Conservation (phyloP, 352 stramenopile species). For the Phytophthora pisi region DNA sequence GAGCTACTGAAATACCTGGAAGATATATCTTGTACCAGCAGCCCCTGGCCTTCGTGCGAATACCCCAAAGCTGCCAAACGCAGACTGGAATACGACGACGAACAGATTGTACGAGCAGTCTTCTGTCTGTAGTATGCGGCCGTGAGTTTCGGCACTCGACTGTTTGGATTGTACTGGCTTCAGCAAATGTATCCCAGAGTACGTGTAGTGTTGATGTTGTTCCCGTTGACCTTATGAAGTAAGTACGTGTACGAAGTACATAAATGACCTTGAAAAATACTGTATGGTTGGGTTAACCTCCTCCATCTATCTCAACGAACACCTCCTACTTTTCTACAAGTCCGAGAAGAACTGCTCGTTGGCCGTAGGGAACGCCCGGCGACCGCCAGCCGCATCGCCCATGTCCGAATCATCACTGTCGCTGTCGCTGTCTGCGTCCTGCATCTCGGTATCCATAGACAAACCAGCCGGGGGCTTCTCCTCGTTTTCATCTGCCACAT, state of each 20-base stretch:
- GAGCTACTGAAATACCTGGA: conserved; percentile 30
- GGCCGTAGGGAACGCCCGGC: conserved; percentile 64
- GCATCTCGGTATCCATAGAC: conserved; percentile 74
- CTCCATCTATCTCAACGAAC: conserved; percentile 31
- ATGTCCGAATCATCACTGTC: conserved; percentile 73
- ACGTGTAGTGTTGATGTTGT: not conserved
- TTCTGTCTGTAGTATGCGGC: conserved; percentile 18
- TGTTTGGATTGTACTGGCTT: not conserved
- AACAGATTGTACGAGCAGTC: conserved; percentile 15
- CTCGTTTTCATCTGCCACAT: conserved; percentile 65
- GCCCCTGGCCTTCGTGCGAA: conserved; percentile 25
- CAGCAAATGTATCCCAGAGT: not conserved
- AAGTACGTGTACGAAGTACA: not conserved
- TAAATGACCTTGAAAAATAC: conserved; percentile 26
- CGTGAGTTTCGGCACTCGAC: not conserved
- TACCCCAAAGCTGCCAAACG: conserved; percentile 13
- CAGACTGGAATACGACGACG: conserved; percentile 10
- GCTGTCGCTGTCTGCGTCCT: conserved; percentile 85
- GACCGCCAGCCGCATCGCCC: conserved; percentile 32
- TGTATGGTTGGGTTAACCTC: conserved; percentile 28
- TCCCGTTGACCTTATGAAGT: not conserved
- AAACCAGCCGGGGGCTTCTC: conserved; percentile 42
- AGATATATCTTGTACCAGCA: conserved; percentile 22
- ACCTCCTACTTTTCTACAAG: conserved; percentile 45
- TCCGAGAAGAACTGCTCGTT: conserved; percentile 88